Conservation (phyloP, 345 rosid species). For the Diplotaxis tenuifolia region DNA sequence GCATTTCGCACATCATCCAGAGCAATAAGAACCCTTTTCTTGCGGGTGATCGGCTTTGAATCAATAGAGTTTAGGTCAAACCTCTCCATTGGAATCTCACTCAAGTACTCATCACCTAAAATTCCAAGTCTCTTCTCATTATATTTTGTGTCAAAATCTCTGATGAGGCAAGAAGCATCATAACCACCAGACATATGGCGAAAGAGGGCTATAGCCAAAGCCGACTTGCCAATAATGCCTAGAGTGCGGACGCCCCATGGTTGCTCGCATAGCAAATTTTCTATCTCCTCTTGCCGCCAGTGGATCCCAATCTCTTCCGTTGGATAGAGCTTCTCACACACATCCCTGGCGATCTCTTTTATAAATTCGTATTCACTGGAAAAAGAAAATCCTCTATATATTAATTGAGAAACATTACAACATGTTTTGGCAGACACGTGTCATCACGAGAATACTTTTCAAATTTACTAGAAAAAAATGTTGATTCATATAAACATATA, state of each 20-base stretch:
- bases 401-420: no score
- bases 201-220: background rate
- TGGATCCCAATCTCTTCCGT: conserved; percentile 15
- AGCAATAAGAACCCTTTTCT: conserved; percentile 8
- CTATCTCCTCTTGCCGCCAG: background rate
- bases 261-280: conserved; percentile 16
- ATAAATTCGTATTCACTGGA: conserved; percentile 8
- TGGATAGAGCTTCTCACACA: conserved; percentile 20
- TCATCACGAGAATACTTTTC: no score
- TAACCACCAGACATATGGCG: background rate
- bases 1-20: conserved; percentile 16
- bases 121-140: background rate
- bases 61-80: background rate
- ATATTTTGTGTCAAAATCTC: background rate
- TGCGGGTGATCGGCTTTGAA: background rate
- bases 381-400: background rate
- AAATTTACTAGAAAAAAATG: no score
- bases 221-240: conserved; percentile 21
- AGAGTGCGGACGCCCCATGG: conserved; percentile 13
- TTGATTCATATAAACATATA: no score
- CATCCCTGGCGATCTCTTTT: conserved; percentile 6
- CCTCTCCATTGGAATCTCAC: background rate
- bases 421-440: no score
- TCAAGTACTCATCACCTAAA: background rate
- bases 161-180: background rate